Conservation (phyloP, 179 eudicot species). For the Nepenthes alata region DNA sequence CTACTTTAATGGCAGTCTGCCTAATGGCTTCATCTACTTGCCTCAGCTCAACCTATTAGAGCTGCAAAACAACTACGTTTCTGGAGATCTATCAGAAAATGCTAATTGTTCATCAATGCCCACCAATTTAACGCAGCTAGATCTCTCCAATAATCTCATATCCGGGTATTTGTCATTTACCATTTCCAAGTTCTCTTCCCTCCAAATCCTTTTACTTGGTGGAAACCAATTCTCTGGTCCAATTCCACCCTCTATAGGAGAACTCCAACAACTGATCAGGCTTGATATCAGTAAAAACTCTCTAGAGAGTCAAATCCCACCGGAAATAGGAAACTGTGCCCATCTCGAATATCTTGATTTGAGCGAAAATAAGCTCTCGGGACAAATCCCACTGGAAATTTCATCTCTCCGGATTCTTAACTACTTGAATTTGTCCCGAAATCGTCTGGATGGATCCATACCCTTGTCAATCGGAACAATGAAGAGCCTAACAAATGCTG, state of each 20-base stretch:
- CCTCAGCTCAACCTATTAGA: constrained; percentile 69
- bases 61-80: constrained; percentile 53
- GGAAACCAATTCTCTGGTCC: constrained; percentile 65
- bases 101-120: constrained; percentile 12
- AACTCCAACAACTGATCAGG: constrained; percentile 42
- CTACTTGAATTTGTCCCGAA: constrained; percentile 67
- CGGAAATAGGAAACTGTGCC: constrained; percentile 43
- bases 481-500: constrained; percentile 74
- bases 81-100: constrained; percentile 53
- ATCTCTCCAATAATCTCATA: constrained; percentile 57
- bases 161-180: constrained; percentile 57
- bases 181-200: constrained; percentile 52
- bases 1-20: constrained; percentile 80
- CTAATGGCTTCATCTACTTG: constrained; percentile 63
- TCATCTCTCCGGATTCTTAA: constrained; percentile 48
- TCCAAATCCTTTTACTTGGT: constrained; percentile 44
- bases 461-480: constrained; percentile 61
- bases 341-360: constrained; percentile 71
- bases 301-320: constrained; percentile 51
- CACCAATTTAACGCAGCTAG: constrained; percentile 42
- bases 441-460: constrained; percentile 44
- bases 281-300: constrained; percentile 52
- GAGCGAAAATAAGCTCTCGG: constrained; percentile 70
- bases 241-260: constrained; percentile 59
- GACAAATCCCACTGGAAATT: constrained; percentile 56